Evolutionary conservation across 2,329 filamentous ascomycete species (phyloP), one percentile per base, ranked within the genome.

Genomic region (Aspergillus novofumigatus): DNA sequence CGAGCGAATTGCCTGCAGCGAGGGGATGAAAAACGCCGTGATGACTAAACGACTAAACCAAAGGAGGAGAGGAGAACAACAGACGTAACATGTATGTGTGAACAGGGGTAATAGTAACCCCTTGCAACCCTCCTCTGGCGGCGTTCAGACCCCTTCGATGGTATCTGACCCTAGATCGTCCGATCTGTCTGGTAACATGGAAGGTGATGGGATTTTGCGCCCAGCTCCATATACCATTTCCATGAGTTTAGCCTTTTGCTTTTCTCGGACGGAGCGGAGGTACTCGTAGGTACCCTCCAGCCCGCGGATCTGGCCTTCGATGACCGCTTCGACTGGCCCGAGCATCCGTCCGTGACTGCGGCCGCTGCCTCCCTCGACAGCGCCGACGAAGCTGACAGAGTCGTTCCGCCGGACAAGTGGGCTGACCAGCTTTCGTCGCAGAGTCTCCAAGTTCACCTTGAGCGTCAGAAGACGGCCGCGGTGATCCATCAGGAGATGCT

Each of bases 381-480:
- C 50, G 9, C 67, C 67, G n/a, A 68, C 67, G 47, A 76, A 72
- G 28, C 69, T 72, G 17, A 76, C 70, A 0, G 78, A 81, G 63
- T 86, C 83, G 63, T 84, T 84, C 41, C 86, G 85, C 48, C 90
- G 80, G 21, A 97, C 89, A 3, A 97, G 81, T 17, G 93, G 93
- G 53, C 86, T 90, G 44, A 96, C 89, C 20, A 97, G 81, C 71
- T 92, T 94, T 61, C 88, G 83, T 38, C 93, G 81, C 49, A 96
- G 79, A n/a, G 83, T 88, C 77, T 97, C 92, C 17, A 97, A 83
- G 64, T 90, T 93, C 10, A 90, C 87, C 71, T 96, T 94, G 44
- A 97, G 82, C 2, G 88, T 89, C 54, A 94, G 81, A 42, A 97
- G 83, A 60, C 90, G 88, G 59, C 89, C 86, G 67, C 95, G 94